These are phyloP conservation scores for Podila horticola DNA, from an alignment of 192 early-diverging fungal genomes.

Conservation along the genomic window DNA sequence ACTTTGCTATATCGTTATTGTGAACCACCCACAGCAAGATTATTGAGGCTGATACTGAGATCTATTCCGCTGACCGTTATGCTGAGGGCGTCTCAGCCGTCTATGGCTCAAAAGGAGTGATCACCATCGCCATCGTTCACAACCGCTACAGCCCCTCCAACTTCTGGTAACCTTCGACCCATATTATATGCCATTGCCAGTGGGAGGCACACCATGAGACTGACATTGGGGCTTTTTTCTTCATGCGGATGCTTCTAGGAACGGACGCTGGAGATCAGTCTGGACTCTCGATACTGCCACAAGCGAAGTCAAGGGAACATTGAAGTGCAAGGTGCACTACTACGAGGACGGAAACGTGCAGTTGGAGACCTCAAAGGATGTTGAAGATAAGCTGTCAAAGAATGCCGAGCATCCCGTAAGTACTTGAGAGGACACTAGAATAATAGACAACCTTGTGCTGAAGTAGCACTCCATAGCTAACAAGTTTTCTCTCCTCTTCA, in stretches of 20 bases:
- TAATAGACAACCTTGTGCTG: not conserved
- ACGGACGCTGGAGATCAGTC: conserved; percentile 91
- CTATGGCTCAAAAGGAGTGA: conserved; percentile 60
- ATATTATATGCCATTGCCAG: too few species aligned
- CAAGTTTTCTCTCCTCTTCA: not conserved
- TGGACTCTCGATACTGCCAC: conserved; percentile 77
- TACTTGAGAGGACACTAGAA: too few species aligned
- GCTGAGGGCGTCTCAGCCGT: conserved; percentile 79
- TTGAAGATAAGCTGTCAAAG: conserved; percentile 54
- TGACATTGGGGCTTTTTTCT: not conserved
- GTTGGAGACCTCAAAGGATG: conserved; percentile 81
- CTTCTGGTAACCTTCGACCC: conserved; percentile 75
- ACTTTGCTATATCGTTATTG: not conserved
- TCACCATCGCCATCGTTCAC: conserved; percentile 78
- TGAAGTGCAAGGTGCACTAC: conserved; percentile 93
- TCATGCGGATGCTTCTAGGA: conserved; percentile 59
- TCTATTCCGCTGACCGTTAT: conserved; percentile 84
- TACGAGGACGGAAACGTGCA: conserved; percentile 99
- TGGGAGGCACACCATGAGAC: too few species aligned
- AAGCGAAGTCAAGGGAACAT: conserved; percentile 71
- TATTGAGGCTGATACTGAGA: conserved; percentile 69
- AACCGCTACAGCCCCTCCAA: conserved; percentile 95
- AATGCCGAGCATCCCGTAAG: conserved; percentile 42
- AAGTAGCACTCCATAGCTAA: not conserved
- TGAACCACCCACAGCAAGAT: conserved; percentile 34